Percentiles rank a stretch among this genome's conserved stretches.
Evolutionary conservation across 2,329 filamentous ascomycete species (phyloP).

Genomic region (Diaporthe amygdali): DNA sequence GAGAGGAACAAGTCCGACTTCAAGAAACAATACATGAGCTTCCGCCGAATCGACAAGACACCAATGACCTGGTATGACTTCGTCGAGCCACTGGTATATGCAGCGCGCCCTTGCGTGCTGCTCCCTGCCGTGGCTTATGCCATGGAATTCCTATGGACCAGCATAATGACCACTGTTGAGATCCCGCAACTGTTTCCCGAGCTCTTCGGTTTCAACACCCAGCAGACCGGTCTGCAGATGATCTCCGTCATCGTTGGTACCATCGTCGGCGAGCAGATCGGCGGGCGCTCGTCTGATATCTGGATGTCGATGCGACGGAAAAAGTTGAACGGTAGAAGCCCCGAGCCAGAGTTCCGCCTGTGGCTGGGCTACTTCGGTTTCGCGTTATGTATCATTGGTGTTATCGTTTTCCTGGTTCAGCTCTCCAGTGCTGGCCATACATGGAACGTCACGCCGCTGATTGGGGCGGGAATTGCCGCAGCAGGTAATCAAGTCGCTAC

Average conservation of each 20-base stretch:
- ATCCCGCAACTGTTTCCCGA: conserved; percentile 62
- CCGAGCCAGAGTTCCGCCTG: conserved; percentile 56
- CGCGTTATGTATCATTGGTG: conserved; percentile 53
- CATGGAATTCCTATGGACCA: conserved; percentile 61
- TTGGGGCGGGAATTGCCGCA: conserved; percentile 56
- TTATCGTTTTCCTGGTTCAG: conserved; percentile 60
- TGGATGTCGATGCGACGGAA: conserved; percentile 51
- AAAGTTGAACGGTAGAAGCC: conserved; percentile 33
- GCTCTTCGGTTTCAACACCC: conserved; percentile 60
- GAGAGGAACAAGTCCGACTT: conserved; percentile 42
- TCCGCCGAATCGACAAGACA: conserved; percentile 56
- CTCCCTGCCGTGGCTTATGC: conserved; percentile 58
- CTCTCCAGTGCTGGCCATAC: conserved; percentile 47
- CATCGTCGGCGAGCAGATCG: conserved; percentile 63
- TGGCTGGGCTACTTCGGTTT: conserved; percentile 63
- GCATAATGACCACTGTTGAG: conserved; percentile 60
- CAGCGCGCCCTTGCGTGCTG: conserved; percentile 50
- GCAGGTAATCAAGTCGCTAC: conserved; percentile 67
- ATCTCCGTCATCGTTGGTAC: conserved; percentile 61
- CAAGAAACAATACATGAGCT: conserved; percentile 48
- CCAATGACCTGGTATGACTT: conserved; percentile 56
- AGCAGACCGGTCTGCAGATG: conserved; percentile 64
- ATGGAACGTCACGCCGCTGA: conserved; percentile 62
- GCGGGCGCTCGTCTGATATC: conserved; percentile 56
- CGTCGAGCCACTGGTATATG: conserved; percentile 50